These are phyloP conservation scores for Musa troglodytarum DNA, from an alignment of 176 grass and related monocot genomes.

Conservation along the genomic window DNA sequence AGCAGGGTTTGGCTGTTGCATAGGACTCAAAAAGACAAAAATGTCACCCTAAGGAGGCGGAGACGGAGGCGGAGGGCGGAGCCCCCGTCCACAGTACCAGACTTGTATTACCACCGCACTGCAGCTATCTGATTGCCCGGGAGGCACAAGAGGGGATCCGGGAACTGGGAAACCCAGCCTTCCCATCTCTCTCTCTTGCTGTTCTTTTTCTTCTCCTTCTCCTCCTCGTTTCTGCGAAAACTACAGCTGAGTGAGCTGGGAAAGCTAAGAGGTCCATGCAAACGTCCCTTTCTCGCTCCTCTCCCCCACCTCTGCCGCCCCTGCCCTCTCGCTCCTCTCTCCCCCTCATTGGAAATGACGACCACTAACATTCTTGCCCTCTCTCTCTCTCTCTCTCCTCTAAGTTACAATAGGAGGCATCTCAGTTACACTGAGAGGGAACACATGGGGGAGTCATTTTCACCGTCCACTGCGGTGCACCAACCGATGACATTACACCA, in stretches of 20 bases:
- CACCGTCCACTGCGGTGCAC: not conserved
- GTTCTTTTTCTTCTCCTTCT: not conserved
- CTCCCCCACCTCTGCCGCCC: not conserved
- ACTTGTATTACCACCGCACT: conserved; percentile 4
- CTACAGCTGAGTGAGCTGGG: conserved; percentile 4
- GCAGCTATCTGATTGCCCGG: conserved; percentile 14
- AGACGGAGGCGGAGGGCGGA: conserved; percentile 27
- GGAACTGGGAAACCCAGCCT: not conserved
- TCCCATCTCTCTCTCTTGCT: not conserved
- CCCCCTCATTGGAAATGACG: not conserved
- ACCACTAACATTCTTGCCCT: not conserved
- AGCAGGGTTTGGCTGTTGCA: conserved; percentile 15
- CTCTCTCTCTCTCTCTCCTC: not conserved
- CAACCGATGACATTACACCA: not conserved
- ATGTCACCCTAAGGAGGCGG: conserved; percentile 11
- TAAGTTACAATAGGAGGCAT: not conserved
- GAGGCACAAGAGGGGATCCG: conserved; percentile 7
- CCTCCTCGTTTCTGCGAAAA: not conserved
- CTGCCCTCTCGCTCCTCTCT: not conserved
- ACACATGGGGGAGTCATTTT: not conserved
- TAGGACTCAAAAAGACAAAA: conserved; percentile 29
- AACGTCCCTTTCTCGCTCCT: conserved; percentile 13
- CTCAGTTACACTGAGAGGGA: not conserved
- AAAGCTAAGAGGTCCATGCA: conserved; percentile 27
- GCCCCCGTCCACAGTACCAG: conserved; percentile 19